These are phyloP conservation scores for Pinus albicaulis DNA, from an alignment of 75 land plant species.

Conservation along the genomic window DNA sequence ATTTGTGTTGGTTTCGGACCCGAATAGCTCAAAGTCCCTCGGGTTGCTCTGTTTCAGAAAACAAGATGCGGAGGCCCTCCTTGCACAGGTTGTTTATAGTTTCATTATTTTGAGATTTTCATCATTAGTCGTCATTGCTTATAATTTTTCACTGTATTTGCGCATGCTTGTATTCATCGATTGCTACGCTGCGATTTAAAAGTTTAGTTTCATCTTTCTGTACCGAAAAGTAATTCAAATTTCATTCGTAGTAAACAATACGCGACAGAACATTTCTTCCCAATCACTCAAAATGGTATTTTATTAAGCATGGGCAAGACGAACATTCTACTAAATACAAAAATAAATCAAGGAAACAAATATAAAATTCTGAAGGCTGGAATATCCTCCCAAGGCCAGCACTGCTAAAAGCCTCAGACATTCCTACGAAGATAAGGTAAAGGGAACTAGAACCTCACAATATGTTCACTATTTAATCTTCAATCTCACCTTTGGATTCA, in stretches of 20 bases:
- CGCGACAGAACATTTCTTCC: background rate
- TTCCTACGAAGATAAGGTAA: no score
- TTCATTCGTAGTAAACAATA: background rate
- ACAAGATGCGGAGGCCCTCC: conserved; percentile 85
- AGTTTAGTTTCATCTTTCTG: background rate
- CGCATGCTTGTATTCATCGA: background rate
- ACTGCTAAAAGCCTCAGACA: no score
- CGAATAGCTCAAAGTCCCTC: conserved; percentile 71
- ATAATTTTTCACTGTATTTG: background rate
- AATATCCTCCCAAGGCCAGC: no score
- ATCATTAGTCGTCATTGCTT: background rate
- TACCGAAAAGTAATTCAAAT: background rate
- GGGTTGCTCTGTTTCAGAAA: conserved; percentile 89
- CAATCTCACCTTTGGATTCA: no score
- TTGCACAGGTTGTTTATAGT: conserved; percentile 67
- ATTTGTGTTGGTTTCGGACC: conserved; percentile 93
- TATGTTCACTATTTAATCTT: no score
- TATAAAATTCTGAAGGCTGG: no score
- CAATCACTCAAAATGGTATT: background rate
- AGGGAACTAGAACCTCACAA: no score
- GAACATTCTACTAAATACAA: no score
- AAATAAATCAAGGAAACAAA: no score
- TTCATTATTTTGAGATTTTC: background rate
- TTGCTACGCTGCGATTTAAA: background rate
- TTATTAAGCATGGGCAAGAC: no score